Evolutionary conservation across 176 grass and related monocot genomes (phyloP).

Genomic region (Juncus inflexus): DNA sequence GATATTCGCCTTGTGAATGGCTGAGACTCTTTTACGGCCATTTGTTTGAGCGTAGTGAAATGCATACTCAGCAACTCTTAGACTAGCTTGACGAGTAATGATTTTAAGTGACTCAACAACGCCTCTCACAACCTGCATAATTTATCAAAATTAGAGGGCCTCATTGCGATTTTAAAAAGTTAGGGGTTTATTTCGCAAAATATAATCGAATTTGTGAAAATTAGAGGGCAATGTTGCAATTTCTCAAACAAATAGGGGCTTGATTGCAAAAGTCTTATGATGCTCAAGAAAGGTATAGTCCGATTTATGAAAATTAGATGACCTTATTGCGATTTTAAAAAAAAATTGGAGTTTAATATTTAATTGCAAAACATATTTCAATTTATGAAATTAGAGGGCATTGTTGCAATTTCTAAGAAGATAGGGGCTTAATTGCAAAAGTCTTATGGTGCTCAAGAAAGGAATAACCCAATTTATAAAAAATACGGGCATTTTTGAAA

Average conservation of each 20-base stretch:
- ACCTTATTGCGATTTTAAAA: no score
- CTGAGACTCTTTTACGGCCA: slow-evolving; percentile 77
- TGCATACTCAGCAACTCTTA: slow-evolving; percentile 98
- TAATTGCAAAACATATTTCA: neutral
- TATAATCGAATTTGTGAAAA: no score
- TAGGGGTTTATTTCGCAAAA: neutral
- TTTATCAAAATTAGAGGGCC: neutral
- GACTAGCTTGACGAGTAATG: slow-evolving; percentile 91
- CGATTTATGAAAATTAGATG: no score
- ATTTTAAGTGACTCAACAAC: slow-evolving; percentile 99
- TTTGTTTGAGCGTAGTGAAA: slow-evolving; percentile 93
- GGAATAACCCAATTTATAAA: no score
- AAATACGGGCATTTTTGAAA: no score
- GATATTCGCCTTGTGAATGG: slow-evolving; percentile 98
- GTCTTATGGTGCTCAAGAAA: slow-evolving; percentile 85
- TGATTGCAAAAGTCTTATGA: slow-evolving; percentile 42
- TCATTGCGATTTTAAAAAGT: no score
- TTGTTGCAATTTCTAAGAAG: no score
- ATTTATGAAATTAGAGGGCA: no score
- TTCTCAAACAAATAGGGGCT: no score
- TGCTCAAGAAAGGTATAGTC: slow-evolving; percentile 50
- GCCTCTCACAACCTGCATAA: slow-evolving; percentile 80
- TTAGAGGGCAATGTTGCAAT: no score
- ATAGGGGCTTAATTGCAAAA: neutral
- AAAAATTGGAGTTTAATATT: no score